Evolutionary conservation across 805 yeast species (phyloP), one percentile per base, ranked within the genome.

Genomic region (Lachancea lanzarotensis): DNA sequence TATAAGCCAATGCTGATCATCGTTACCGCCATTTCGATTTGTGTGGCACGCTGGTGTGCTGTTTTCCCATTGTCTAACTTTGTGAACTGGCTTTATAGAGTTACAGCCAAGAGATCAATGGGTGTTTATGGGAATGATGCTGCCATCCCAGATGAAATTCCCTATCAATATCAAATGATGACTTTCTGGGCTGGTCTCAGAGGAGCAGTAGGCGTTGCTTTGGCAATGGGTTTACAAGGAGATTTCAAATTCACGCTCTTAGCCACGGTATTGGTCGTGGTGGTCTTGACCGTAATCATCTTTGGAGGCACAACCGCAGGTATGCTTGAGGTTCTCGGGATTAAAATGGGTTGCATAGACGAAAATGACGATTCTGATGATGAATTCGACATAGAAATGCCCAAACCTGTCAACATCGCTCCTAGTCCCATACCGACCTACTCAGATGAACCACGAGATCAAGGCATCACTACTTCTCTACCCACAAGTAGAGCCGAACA

Each of bases 261-360:
- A 43, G 99, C 98, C 2, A 95, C 98, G 0, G 96, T 95, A 0
- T 70, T 95, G 35, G 98, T 95, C 12, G 98, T 91, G 19, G 99
- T 93, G 10, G 98, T 93, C 26, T 70, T 93, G 38, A 93, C 99
- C 0, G 98, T 93, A 25, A 90, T 93, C 45, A 75, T 93, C 25
- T 93, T 93, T 64, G 99, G 99, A 47, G 98, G 99, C 32, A 93
- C 98, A 1, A 93, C 98, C 0, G 97, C 98, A 1, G 86, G 95
- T 37, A 93, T 93, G 99, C 75, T 93, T 48, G 99, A 93, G 62
- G 86, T 91, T 53, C 72, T 93, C 53, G 93, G 95, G 38, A 95
- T 93, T 54, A 83, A 84, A 54, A 84, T 95, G 2, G 98, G 98
- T 1, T 87, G 91, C 51, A 74, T 85, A 16, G 91, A 82, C 53